A percentile compares a stretch with the other conserved stretches of the same genome.
phyloP scores from a whole-genome alignment of 2,329 filamentous ascomycete genomes.

The Triangularia verruculosa region DNA sequence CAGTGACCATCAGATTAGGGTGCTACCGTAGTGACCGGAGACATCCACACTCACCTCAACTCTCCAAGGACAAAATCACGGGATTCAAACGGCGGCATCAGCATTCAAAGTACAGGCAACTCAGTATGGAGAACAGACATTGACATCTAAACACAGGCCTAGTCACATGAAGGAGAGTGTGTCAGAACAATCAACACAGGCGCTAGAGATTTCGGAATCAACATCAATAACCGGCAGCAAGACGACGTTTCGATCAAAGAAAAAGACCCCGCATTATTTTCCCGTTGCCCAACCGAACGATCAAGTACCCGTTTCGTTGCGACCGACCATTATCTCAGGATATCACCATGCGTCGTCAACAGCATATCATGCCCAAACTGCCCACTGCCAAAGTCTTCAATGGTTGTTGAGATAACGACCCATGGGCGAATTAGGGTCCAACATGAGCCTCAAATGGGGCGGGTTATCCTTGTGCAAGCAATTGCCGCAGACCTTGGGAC shows the following conservation, averaged over 20 bases:
- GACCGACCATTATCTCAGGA: not conserved
- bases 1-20: no score
- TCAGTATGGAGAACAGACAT: no score
- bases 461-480: not conserved
- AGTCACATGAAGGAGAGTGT: no score
- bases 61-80: no score
- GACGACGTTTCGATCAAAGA: not conserved
- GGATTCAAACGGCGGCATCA: no score
- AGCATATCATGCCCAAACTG: no score
- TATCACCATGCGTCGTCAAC: not conserved
- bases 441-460: not conserved
- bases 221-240: no score
- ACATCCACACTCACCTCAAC: no score
- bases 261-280: not conserved
- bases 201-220: not conserved
- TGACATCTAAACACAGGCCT: no score
- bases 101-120: no score
- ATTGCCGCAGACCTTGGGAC: not conserved
- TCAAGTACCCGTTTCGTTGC: not conserved
- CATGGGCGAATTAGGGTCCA: not conserved
- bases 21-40: no score
- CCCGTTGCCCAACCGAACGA: not conserved
- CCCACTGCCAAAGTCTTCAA: no score
- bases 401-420: not conserved
- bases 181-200: not conserved